Evolutionary conservation across 208 protist species (phyloP).

Genomic region (Trypanosoma theileri): DNA sequence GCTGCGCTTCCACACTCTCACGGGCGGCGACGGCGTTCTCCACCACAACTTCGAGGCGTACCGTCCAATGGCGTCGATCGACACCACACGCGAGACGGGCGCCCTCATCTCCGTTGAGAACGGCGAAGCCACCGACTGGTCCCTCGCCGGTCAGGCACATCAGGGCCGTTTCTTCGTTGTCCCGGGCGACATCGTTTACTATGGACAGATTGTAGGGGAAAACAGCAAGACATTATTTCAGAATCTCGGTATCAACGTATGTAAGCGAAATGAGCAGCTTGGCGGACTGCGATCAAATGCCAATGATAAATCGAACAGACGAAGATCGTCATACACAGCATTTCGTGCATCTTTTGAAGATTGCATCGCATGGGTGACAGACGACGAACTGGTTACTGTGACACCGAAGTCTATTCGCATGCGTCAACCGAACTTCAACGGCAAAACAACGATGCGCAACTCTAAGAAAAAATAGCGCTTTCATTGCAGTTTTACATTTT

Average conservation of each 20-base stretch:
- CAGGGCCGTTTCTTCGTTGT: constrained; percentile 89
- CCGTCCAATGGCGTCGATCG: constrained; percentile 59
- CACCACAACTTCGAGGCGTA: constrained; percentile 90
- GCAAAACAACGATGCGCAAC: constrained; percentile 86
- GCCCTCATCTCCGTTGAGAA: constrained; percentile 86
- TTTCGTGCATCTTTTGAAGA: constrained; percentile 80
- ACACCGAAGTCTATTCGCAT: constrained; percentile 92
- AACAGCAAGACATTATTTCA: constrained; percentile 86
- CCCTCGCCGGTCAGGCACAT: constrained; percentile 63
- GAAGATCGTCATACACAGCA: constrained; percentile 57
- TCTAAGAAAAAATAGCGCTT: constrained; percentile 49
- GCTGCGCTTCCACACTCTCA: constrained; percentile 84
- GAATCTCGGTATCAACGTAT: constrained; percentile 89
- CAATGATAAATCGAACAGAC: constrained; percentile 83
- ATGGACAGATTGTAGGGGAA: constrained; percentile 91
- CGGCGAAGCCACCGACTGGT: constrained; percentile 87
- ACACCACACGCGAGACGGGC: constrained; percentile 76
- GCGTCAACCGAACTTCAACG: constrained; percentile 88
- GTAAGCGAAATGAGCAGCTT: constrained; percentile 90
- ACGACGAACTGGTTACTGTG: constrained; percentile 90
- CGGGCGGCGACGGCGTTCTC: constrained; percentile 83
- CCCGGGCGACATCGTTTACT: constrained; percentile 84
- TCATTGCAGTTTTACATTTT: neutral
- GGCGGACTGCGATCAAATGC: constrained; percentile 89
- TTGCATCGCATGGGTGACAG: constrained; percentile 84